These are phyloP conservation scores for Fusarium cicatricum DNA, from an alignment of 2,329 filamentous ascomycete species.

Conservation along the genomic window DNA sequence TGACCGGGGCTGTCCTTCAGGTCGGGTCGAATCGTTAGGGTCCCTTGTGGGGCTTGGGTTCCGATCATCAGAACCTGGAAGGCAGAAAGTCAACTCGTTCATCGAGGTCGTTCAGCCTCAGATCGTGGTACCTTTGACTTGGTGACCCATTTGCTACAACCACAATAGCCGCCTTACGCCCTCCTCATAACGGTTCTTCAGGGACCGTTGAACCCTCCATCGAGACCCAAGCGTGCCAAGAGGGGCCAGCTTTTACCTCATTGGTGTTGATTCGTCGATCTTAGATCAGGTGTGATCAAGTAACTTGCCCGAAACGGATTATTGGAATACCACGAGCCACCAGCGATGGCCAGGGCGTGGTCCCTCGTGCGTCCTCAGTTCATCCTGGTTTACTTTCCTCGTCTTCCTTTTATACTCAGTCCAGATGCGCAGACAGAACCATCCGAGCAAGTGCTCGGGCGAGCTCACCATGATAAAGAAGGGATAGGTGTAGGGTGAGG, in stretches of 20 bases:
- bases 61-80: background rate
- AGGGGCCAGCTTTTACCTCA: conserved; percentile 24
- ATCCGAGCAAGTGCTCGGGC: conserved; percentile 15
- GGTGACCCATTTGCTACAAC: background rate
- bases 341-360: conserved; percentile 3
- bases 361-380: background rate
- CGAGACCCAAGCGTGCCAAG: conserved; percentile 20
- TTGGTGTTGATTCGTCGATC: conserved; percentile 36
- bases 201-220: conserved; percentile 27
- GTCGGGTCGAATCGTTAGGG: conserved; percentile 30
- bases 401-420: conserved; percentile 1
- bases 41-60: conserved; percentile 5
- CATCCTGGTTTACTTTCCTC: background rate
- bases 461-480: conserved; percentile 6
- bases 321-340: conserved; percentile 18
- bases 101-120: background rate
- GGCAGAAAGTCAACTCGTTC: background rate
- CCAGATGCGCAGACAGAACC: conserved; percentile 4
- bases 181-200: conserved; percentile 14
- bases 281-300: conserved; percentile 29
- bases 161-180: conserved; percentile 23
- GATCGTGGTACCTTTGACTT: background rate
- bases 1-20: conserved; percentile 8
- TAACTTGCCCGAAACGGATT: conserved; percentile 31
- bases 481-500: background rate